Base-by-base conservation (phyloP, 352 stramenopile species). In the Pythium biforme region DNA sequence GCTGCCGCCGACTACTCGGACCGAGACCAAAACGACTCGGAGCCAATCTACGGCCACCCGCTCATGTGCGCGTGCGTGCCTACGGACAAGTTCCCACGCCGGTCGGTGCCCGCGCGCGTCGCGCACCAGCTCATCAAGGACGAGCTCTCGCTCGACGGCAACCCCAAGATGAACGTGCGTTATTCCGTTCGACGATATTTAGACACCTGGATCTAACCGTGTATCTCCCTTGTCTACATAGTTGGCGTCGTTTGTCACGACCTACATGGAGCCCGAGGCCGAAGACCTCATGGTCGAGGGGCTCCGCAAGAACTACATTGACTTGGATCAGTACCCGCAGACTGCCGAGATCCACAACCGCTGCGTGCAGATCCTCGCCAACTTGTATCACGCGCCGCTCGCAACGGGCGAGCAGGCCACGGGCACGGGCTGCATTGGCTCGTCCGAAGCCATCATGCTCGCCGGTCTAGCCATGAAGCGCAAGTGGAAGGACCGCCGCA, bases 281-380 rank as follows among this genome's bases (percentile, higher is more conserved):
- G 87, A 97, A 52, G 87, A 96, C n/a, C 74, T 97, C 53, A 96
- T 96, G 84, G 60, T 94, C 20, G 77, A 91, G 55, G 89, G 89
- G 0, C 61, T 96, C 47, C 74, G 84, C 61, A 95, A 97, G 73
- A 98, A 98, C 79, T 94, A 96, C 68, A 96, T 97, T 58, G 92
- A 98, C 67, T 73, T 94, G 63, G 90, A 96, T 68, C 89, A 97
- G 67, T 98, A 98, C 67, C 90, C 90, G 55, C 86, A 96, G 68
- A 95, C 83, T n/a, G 88, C 88, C 9, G 86, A 97, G 70, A 95
- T 98, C 69, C 90, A 97, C 79, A 95, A 98, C 76, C 88, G 84
- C 49, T 96, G 89, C 69, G 92, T 98, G 52, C 89, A 91, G 62
- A 97, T 97, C 72, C 83, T 98, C 65, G 89, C 87, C 10, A 93